These are phyloP conservation scores for Colletotrichum filicis DNA, from an alignment of 2,329 filamentous ascomycete species.

Conservation along the genomic window DNA sequence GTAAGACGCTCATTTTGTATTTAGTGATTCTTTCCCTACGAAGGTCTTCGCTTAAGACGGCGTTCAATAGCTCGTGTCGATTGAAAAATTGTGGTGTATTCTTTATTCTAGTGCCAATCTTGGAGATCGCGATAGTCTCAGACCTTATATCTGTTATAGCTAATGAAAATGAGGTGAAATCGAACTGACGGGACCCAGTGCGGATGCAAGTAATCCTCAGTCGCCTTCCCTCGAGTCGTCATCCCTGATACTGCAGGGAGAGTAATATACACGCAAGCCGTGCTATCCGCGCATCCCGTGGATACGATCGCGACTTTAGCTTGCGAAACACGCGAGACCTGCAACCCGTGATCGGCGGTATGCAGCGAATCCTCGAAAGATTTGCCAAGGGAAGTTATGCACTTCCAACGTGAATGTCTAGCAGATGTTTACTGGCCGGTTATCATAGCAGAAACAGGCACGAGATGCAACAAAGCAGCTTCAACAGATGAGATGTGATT, in stretches of 20 bases:
- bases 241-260: neutral
- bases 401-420: neutral
- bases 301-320: neutral
- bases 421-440: fast-evolving
- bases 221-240: neutral
- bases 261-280: neutral
- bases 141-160: neutral
- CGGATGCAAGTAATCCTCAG: neutral
- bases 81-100: neutral
- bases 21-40: neutral
- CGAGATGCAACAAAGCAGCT: neutral
- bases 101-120: neutral
- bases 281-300: neutral
- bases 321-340: neutral
- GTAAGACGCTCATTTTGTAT: neutral
- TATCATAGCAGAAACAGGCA: neutral
- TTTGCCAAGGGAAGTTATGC: neutral
- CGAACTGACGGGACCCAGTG: fast-evolving
- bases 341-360: neutral
- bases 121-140: neutral
- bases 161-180: neutral
- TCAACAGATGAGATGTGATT: neutral
- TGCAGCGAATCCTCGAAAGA: neutral
- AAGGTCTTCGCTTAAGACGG: too few relatives aligned
- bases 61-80: neutral